Evolutionary conservation across 345 rosid species (phyloP), one percentile per base, ranked within the genome.

Genomic region (Gossypium longicalyx): DNA sequence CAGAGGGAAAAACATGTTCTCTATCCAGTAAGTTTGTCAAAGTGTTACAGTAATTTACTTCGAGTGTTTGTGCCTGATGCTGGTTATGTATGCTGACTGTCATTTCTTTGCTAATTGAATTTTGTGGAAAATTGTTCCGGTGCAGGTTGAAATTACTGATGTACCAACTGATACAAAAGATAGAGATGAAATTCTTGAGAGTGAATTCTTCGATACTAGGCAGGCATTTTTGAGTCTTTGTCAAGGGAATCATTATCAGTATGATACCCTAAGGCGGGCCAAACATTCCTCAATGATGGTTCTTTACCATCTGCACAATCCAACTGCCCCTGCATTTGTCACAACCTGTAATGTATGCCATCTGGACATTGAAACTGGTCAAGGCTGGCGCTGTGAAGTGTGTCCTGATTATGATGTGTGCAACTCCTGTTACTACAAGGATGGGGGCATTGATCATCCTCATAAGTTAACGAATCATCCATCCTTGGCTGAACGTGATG

Each of bases 241-340:
- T 82, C 97, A 96, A 82, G 99, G 97, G 73, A 96, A 96, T 83
- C 99, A 96, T 85, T 96, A 96, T 82, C 99, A 96, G 79, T 96
- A 93, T 84, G 99, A 96, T 76, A 96, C 98, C 57, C 75, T 96
- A 77, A 88, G 99, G 82, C 92, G 99, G 72, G 99, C 99, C 54
- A 95, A 95, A 72, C 99, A 95, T 83, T 95, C 99, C 22, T 95
- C 99, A 20, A 95, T 95, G 98, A 95, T 95, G 99, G 91, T 95
- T 45, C 97, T 95, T 51, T 95, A 95, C 87, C 99, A 95, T 85
- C 93, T 95, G 59, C 98, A 95, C 70, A 95, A 95, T 83, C 99
- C 99, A 75, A 93, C 98, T 60, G 99, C 97, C 52, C 99, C 98
- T 74, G 98, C 99, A 22, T 95, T 93, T 84, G 98, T 95, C 49